Conservation (phyloP, 106 monocot species). For the Platanthera zijinensis region DNA sequence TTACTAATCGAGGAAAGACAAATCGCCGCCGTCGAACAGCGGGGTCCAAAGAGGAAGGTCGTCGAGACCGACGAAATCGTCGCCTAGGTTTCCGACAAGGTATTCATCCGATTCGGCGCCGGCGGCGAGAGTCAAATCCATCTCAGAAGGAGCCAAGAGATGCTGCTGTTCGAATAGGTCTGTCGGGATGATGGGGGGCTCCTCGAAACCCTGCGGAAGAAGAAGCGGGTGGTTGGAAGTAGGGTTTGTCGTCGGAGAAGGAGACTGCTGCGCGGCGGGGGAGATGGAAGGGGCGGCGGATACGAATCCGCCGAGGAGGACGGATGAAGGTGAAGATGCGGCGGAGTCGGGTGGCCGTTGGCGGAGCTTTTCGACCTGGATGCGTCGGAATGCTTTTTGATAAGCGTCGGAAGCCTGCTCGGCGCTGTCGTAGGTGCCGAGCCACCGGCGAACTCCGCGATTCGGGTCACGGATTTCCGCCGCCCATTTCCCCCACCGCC, state of each 20-base stretch:
- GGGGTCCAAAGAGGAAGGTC: constrained; percentile 13
- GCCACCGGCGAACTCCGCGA: constrained; percentile 18
- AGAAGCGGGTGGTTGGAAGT: background rate
- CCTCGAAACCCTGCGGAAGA: background rate
- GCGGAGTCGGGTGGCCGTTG: background rate
- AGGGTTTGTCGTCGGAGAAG: background rate
- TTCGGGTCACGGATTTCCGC: constrained; percentile 64
- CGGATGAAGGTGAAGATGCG: constrained; percentile 19
- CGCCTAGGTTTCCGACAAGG: constrained; percentile 18
- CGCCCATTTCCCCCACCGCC: constrained; percentile 49
- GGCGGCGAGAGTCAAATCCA: constrained; percentile 5
- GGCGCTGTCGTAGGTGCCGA: constrained; percentile 31
- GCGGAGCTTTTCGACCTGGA: constrained; percentile 16
- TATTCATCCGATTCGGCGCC: background rate
- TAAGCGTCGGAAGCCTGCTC: constrained; percentile 28
- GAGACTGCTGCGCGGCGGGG: background rate
- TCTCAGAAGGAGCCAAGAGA: background rate
- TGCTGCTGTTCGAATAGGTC: constrained; percentile 13
- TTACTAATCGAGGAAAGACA: background rate
- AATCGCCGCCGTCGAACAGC: constrained; percentile 21
- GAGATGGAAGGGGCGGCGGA: constrained; percentile 1
- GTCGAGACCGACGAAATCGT: constrained; percentile 20
- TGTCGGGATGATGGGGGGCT: background rate
- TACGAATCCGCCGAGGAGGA: background rate
- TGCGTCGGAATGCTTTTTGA: background rate